Base-by-base conservation (phyloP, 805 yeast species). In the Candida dajiaensis region DNA sequence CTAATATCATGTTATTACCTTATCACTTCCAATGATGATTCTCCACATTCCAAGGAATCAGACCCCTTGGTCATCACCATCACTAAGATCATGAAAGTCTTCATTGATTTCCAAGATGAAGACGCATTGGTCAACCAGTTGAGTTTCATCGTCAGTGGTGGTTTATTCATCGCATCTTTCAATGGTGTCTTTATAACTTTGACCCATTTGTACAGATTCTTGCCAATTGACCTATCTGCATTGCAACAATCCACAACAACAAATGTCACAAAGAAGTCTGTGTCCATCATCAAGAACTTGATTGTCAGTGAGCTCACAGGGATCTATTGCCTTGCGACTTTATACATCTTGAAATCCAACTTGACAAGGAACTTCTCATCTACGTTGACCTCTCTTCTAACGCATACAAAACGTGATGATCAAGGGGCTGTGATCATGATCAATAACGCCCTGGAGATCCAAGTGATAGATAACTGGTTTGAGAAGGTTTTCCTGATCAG, bases 111-210 rank as follows among this genome's bases (percentile, higher is more conserved):
- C 29, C 62, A 65, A 35, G 70, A 68, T 41, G 59, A 69, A 18
- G 69, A 69, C 20, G 58, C 67, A 4, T 50, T 68, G 2, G 56
- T 66, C 6, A 70, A 62, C 44, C 71, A 67, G 43, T 54, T 70
- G 15, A 69, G 72, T 40, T 71, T 83, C 48, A 51, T 78, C 3
- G 57, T 83, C 15, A 78, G 87, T 1, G 78, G 83, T 11, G 71
- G 74, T 15, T 67, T 84, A 44, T 83, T 84, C 54, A 56, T 77
- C 1, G 74, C 84, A 48, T 80, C 88, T 1, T 73, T 84, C 54
- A 80, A 84, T 22, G 82, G 82, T 46, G 89, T 84, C 1, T 61
- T 74, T 41, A 65, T 73, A 37, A 82, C 90, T 0, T 74, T 83
- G 48, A 73, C 77, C 38, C 81, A 83, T 29, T 63, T 83, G 15